Base-by-base conservation (phyloP, 1,139 yeast genomes). In the Yamadazyma kanchanaburiensis region DNA sequence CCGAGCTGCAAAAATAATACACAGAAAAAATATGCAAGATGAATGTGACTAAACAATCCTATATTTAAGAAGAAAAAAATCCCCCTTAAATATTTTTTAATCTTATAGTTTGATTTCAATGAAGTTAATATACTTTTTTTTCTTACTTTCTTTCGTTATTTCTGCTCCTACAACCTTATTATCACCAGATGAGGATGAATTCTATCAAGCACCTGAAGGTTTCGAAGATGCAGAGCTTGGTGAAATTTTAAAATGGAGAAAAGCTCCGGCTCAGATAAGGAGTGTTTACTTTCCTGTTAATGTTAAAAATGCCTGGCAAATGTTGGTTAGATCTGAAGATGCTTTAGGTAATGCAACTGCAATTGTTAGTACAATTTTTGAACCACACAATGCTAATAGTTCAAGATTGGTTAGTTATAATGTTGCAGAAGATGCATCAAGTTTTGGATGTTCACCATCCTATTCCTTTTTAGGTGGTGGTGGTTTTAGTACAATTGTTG, bases 391-490 rank as follows among this genome's bases (percentile, higher is more conserved):
- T 35, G 56, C 58, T 8, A 54, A 60, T 31, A 44, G 53, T 4
- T 37, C 42, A 4, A 53, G 51, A 31, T 29, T 64, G 11, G 43
- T 63, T 12, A 46, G 60, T 10, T 61, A 57, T 40, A 64, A 58
- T 34, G 33, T 50, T 7, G 61, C 64, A 22, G 52, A 60, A 39
- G 66, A 64, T 40, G 40, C 64, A n/a, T 42, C 64, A 3, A 30
- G 31, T 13, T 17, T 36, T 2, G 34, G 55, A 35, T 63, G 70
- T 48, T 46, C 64, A 3, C 55, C 62, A 3, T 60, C 68, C 3
- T 61, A 55, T 34, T 46, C 57, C 0, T 42, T 56, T 17, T 20
- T 28, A 15, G 55, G 55, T 12, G 54, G 58, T 8, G 39, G 38
- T n/a, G 43, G 43, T 9, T 23, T 45, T 22, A 34, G 34, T 9